Conservation (phyloP, 257 asterid species). For the Gentiana macrophylla region DNA sequence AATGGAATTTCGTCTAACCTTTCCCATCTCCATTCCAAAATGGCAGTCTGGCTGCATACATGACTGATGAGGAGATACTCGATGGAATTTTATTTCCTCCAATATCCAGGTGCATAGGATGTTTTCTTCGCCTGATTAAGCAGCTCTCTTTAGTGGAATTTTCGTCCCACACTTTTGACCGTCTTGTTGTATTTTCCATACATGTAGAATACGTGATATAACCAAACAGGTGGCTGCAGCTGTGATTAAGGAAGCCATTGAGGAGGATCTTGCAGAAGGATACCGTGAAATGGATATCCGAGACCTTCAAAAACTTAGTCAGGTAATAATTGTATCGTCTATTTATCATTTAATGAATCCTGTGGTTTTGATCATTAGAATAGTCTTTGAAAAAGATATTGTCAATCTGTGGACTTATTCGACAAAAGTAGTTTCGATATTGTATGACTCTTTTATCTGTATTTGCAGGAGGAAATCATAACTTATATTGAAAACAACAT, state of each 20-base stretch:
- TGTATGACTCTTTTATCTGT: conserved; percentile 1
- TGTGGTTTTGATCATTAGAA: conserved; percentile 1
- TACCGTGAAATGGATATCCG: conserved; percentile 84
- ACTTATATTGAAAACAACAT: conserved; percentile 54
- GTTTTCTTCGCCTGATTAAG: no score
- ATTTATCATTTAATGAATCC: neutral
- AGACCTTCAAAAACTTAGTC: conserved; percentile 48
- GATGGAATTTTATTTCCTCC: conserved; percentile 83
- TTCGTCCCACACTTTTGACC: neutral
- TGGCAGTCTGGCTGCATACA: conserved; percentile 85
- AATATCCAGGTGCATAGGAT: conserved; percentile 56
- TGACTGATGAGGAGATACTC: conserved; percentile 89
- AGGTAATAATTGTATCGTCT: conserved; percentile 27
- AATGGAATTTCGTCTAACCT: neutral
- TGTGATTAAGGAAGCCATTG: conserved; percentile 80
- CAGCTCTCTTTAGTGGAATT: no score
- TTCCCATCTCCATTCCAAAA: conserved; percentile 12
- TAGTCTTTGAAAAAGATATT: neutral
- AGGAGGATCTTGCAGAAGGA: conserved; percentile 93
- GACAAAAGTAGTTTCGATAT: neutral
- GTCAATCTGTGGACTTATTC: neutral
- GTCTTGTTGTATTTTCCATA: conserved; percentile 5
- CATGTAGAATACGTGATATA: conserved; percentile 86
- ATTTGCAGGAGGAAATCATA: conserved; percentile 62
- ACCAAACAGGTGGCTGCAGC: conserved; percentile 95